Conservation (phyloP, 306 rosid genomes). For the Rosa persica region DNA sequence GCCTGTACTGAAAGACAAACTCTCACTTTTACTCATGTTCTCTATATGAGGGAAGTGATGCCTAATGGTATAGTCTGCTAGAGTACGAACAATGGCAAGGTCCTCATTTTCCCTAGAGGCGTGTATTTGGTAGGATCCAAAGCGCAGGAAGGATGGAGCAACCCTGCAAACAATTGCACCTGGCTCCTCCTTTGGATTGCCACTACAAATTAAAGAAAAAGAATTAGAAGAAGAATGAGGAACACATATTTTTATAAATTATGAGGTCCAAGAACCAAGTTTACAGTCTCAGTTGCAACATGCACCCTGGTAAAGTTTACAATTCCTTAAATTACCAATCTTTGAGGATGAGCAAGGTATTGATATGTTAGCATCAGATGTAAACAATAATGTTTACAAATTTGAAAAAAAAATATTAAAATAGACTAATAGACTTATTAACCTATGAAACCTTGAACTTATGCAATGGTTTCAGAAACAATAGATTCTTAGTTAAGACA, state of each 20-base stretch:
- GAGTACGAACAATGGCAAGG: conserved; percentile 62
- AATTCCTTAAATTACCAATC: background rate
- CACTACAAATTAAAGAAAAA: conserved; percentile 46
- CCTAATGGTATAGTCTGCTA: conserved; percentile 86
- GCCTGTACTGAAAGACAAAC: conserved; percentile 83
- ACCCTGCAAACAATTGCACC: conserved; percentile 96
- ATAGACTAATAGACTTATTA: background rate
- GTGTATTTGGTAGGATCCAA: conserved; percentile 95
- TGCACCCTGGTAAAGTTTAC: background rate
- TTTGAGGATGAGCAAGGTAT: background rate
- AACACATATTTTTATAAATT: background rate
- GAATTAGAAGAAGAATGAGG: background rate
- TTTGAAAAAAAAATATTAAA: background rate
- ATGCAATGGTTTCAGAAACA: background rate
- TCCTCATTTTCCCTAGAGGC: conserved; percentile 82
- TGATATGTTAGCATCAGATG: background rate
- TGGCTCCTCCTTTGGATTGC: conserved; percentile 92
- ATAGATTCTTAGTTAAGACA: background rate
- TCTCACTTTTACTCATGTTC: conserved; percentile 80
- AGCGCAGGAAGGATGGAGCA: conserved; percentile 86
- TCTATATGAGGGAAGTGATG: conserved; percentile 91
- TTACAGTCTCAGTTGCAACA: background rate
- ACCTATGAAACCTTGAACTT: background rate
- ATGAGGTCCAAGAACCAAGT: conserved; percentile 7
- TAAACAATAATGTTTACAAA: background rate